Conservation (phyloP, 2,329 filamentous ascomycete species). For the Aspergillus latus region DNA sequence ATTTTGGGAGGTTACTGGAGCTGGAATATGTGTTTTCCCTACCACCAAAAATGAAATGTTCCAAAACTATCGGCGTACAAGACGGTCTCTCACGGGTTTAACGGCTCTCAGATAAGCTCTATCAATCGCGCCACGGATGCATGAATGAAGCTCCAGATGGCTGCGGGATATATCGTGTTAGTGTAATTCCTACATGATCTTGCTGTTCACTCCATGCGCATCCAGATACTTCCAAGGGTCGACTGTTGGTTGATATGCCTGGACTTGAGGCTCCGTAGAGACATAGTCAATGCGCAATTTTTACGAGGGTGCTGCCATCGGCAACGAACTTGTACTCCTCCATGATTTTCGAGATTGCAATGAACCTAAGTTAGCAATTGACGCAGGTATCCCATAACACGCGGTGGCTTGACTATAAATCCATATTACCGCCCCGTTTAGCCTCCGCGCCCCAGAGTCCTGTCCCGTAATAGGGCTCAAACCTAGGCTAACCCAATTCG, state of each 20-base stretch:
- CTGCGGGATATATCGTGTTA: background rate
- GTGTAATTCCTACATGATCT: slow-evolving; percentile 4
- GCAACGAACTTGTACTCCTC: no score
- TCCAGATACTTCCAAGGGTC: background rate
- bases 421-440: background rate
- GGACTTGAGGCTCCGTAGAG: background rate
- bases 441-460: background rate
- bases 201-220: background rate
- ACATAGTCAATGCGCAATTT: background rate
- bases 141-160: background rate
- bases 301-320: no score
- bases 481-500: slow-evolving; percentile 20
- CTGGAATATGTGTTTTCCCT: slow-evolving; percentile 29
- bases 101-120: slow-evolving; percentile 24
- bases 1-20: slow-evolving; percentile 26
- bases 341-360: no score
- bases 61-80: slow-evolving; percentile 27
- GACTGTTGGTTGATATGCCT: background rate
- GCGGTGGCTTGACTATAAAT: no score
- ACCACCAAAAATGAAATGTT: slow-evolving; percentile 20
- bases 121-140: slow-evolving; percentile 26
- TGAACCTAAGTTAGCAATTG: no score
- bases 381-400: no score
- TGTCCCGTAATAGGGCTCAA: slow-evolving; percentile 19
- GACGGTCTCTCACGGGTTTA: slow-evolving; percentile 23